Percentiles rank a stretch among this genome's conserved stretches.
phyloP scores from a whole-genome alignment of 2,329 filamentous ascomycete genomes.

The Colletotrichum tabaci region DNA sequence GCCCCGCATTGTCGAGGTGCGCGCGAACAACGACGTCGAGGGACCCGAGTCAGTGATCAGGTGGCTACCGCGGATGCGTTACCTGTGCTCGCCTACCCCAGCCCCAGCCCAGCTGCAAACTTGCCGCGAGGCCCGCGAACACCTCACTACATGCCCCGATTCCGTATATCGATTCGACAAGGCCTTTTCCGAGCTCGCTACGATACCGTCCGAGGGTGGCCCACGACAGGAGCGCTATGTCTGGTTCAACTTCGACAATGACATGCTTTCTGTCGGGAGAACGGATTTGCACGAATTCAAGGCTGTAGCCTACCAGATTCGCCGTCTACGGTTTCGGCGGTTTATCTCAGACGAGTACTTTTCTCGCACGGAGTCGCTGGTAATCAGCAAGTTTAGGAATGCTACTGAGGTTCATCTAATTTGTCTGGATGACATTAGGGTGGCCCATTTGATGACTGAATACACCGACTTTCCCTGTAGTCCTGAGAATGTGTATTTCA shows the following conservation, averaged over 20 bases:
- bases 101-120: slow-evolving; percentile 15
- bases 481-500: slow-evolving; percentile 17
- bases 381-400: slow-evolving; percentile 1
- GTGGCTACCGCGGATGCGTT: neutral
- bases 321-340: neutral
- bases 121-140: slow-evolving; percentile 3
- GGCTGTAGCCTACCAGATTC: neutral
- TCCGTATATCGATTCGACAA: neutral
- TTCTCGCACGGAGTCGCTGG: neutral
- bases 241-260: slow-evolving; percentile 24
- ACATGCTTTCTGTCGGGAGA: slow-evolving; percentile 7
- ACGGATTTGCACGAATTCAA: neutral
- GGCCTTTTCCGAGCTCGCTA: neutral
- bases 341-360: neutral
- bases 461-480: slow-evolving; percentile 6
- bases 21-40: neutral
- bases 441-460: neutral
- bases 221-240: slow-evolving; percentile 7
- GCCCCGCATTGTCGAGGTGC: slow-evolving; percentile 23
- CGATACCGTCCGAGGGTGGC: neutral
- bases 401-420: neutral
- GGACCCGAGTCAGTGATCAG: neutral
- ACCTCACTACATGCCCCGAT: neutral
- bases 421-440: neutral
- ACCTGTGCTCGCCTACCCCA: slow-evolving; percentile 16